Conservation (phyloP, 1,284 basidiomycete genomes). For the Irpex sp. region DNA sequence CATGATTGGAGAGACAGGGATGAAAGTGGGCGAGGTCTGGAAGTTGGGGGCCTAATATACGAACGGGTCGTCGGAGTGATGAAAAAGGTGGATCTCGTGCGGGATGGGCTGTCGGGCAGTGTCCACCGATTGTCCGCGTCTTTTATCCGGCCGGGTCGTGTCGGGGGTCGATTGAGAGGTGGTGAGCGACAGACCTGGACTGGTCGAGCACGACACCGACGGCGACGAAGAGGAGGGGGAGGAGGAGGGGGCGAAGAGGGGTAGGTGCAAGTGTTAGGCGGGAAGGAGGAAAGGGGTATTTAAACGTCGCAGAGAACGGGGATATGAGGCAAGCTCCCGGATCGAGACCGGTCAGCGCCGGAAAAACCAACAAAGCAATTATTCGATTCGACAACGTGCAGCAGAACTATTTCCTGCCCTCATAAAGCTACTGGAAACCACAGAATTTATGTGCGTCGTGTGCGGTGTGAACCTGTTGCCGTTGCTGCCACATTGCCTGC, state of each 20-base stretch:
- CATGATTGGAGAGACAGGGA: conserved; percentile 29
- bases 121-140: conserved; percentile 15
- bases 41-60: conserved; percentile 14
- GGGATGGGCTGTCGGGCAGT: conserved; percentile 5
- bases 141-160: conserved; percentile 9
- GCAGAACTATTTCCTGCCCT: too few relatives aligned
- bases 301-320: conserved; percentile 6
- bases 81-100: conserved; percentile 8
- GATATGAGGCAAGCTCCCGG: conserved; percentile 7
- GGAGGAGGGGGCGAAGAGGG: conserved; percentile 5
- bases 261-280: conserved; percentile 4
- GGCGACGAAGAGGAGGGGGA: conserved; percentile 4
- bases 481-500: background rate
- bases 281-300: conserved; percentile 13
- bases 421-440: too few relatives aligned
- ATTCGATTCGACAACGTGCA: background rate
- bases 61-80: background rate
- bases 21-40: conserved; percentile 6
- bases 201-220: background rate
- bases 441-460: too few relatives aligned
- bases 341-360: conserved; percentile 7
- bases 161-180: background rate
- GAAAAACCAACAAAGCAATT: background rate
- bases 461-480: background rate
- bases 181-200: conserved; percentile 2